Evolutionary conservation across 352 stramenopile genomes (phyloP), one percentile per base, ranked within the genome.

Genomic region (Phytophthora podocarpi): DNA sequence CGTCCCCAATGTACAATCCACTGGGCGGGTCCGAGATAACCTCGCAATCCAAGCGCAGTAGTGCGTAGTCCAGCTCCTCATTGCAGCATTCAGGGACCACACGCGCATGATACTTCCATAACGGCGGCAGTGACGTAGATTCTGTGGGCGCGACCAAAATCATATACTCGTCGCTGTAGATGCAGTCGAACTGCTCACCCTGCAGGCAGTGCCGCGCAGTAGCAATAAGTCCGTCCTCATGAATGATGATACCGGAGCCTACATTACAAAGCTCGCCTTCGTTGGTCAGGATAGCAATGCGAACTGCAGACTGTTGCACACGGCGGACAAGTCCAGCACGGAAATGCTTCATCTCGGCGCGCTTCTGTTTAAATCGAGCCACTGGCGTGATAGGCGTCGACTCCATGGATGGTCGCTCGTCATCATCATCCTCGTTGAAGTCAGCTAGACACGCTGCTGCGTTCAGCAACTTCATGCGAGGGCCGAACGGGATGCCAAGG

Each of bases 121-220:
- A 57, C 9, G 87, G 87, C 4, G 87, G 77, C 32, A 86, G 28
- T 28, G 82, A 93, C 16, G 87, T 93, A 10, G 84, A 90, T 71
- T 94, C 85, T 9, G 87, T 95, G 13, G 82, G 85, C 1, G 87
- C 87, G 0, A 95, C 80, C 15, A 95, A 69, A 50, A 95, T 89
- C 87, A 94, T 93, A 54, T 89, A 95, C 55, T 93, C 85, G 54
- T 93, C 80, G 50, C 85, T 91, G 64, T 93, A 91, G 40, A 93
- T 91, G 56, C 86, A 92, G 49, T 95, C 83, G 59, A 93, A 95
- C 64, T 92, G 82, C 51, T 95, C 87, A 43, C 87, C 84, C 43
- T 93, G 81, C 7, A 95, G 66, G 20, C 84, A 93, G 43, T 95
- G 87, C 1, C 78, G 79, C 13, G 87, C 87, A 10, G 87, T 95